Evolutionary conservation across 768 basidiomycete genomes (phyloP).

Genomic region (Auriscalpium orientale): DNA sequence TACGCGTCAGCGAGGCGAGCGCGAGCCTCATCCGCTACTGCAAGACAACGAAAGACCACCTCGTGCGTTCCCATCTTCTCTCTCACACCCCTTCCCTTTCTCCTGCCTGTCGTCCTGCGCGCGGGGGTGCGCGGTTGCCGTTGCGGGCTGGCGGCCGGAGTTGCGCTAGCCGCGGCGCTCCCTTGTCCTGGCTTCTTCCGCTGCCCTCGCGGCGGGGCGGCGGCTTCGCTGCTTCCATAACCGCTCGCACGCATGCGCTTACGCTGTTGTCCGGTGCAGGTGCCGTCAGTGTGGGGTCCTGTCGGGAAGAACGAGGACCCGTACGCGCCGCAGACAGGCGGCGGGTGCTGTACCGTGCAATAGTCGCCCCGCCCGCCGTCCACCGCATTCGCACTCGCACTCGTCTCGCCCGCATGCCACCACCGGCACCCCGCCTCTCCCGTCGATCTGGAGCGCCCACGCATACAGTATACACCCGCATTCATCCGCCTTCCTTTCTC

Average conservation of each 20-base stretch:
- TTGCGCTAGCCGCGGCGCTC: too few species aligned
- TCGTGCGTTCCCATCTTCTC: conserved; percentile 32
- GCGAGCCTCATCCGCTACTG: conserved; percentile 66
- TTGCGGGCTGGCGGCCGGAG: too few species aligned
- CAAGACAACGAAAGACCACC: conserved; percentile 65
- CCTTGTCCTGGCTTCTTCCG: too few species aligned
- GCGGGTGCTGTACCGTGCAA: conserved; percentile 2
- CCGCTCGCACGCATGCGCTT: neutral
- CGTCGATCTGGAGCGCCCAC: neutral
- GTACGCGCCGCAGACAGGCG: conserved; percentile 52
- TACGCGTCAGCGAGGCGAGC: conserved; percentile 67
- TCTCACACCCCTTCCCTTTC: neutral
- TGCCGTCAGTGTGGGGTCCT: conserved; percentile 95
- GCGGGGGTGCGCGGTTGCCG: too few species aligned
- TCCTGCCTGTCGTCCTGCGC: neutral
- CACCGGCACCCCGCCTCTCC: neutral
- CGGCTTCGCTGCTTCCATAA: neutral
- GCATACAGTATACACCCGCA: neutral
- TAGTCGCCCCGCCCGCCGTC: neutral
- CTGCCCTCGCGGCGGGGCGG: neutral
- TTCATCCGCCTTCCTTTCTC: neutral
- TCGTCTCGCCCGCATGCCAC: neutral
- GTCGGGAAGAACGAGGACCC: conserved; percentile 89
- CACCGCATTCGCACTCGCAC: neutral
- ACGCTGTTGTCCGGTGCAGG: conserved; percentile 33